Evolutionary conservation across 805 yeast species (phyloP), one percentile per base, ranked within the genome.

Genomic region (Candida coleopterorum): DNA sequence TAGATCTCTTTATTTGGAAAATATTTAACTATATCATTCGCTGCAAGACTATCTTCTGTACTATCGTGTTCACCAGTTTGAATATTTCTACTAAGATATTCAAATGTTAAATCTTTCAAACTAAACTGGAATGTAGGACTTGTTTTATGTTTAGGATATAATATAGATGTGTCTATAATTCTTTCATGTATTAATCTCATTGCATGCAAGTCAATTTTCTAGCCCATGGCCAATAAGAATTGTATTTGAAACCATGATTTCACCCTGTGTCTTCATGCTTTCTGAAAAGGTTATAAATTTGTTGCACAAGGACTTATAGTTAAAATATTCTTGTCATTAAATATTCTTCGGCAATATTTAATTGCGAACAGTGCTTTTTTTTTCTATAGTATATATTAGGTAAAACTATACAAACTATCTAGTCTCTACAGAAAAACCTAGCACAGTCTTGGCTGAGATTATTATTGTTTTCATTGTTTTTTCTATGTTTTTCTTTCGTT

Each of bases 61-160:
- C 95, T 85, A 53, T 88, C 95, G 50, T 90, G 98, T 50, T 85
- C 86, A 0, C 94, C 95, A 0, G 74, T 56, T 57, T 90, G 98
- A 39, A 90, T 93, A 15, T 71, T 74, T 35, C 85, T 70, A 41
- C 88, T 78, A 38, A 93, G 62, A 41, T 74, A 76, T 42, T 70
- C 75, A 61, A 85, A 83, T 0, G 95, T 72, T 33, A 90, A 62
- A 39, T 79, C 78, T 47, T 85, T 86, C 44, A 90, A 68, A 1
- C 95, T 68, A 53, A 55, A 75, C 45, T 83, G 76, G 47, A 75
- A 68, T 32, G 70, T 72, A 9, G 75, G 75, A 25, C 80, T 70
- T n/a, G 75, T 70, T 39, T 64, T 52, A 39, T 59, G 55, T 34
- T 54, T 60, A 3, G 88, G 88, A 48, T 76, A 88, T 25, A 89